Percentiles rank a stretch among this genome's conserved stretches.
These are phyloP conservation scores for Zymoseptoria pseudotritici DNA, from an alignment of 2,329 filamentous ascomycete species.

Conservation along the genomic window DNA sequence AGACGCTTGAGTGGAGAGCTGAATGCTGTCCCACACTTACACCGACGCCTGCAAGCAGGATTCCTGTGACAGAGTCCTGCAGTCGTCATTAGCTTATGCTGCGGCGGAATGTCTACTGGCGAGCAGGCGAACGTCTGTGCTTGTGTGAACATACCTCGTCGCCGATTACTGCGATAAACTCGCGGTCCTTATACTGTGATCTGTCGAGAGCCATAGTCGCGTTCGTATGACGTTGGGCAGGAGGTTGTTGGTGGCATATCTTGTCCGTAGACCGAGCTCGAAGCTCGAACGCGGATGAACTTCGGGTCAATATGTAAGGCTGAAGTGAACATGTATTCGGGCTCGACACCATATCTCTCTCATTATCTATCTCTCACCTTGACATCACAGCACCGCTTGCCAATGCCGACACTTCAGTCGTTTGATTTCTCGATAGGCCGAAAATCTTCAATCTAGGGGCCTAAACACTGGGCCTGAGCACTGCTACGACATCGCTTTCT, in stretches of 20 bases:
- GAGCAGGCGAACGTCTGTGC: not conserved
- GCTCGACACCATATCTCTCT: not conserved
- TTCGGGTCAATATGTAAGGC: not conserved
- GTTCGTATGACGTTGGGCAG: not conserved
- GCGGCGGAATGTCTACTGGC: constrained; percentile 5
- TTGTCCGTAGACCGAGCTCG: not conserved
- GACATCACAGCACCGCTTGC: too few relatives aligned
- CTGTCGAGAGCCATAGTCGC: constrained; percentile 50
- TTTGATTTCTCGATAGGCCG: too few relatives aligned
- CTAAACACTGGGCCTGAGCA: too few relatives aligned
- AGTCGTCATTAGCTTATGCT: constrained; percentile 11
- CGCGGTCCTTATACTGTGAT: constrained; percentile 66
- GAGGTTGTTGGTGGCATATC: not conserved
- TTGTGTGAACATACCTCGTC: constrained; percentile 62
- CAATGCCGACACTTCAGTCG: too few relatives aligned
- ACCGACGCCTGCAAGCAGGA: constrained; percentile 90
- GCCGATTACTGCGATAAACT: constrained; percentile 95
- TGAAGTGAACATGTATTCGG: not conserved
- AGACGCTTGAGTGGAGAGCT: not conserved
- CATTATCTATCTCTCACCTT: not conserved
- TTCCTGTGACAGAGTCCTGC: constrained; percentile 90
- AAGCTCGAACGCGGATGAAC: not conserved
- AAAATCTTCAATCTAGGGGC: too few relatives aligned
- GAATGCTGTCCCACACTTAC: constrained; percentile 46
- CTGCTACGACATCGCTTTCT: too few relatives aligned